phyloP scores from a whole-genome alignment of 768 basidiomycete species.

The Lactarius hatsudake region DNA sequence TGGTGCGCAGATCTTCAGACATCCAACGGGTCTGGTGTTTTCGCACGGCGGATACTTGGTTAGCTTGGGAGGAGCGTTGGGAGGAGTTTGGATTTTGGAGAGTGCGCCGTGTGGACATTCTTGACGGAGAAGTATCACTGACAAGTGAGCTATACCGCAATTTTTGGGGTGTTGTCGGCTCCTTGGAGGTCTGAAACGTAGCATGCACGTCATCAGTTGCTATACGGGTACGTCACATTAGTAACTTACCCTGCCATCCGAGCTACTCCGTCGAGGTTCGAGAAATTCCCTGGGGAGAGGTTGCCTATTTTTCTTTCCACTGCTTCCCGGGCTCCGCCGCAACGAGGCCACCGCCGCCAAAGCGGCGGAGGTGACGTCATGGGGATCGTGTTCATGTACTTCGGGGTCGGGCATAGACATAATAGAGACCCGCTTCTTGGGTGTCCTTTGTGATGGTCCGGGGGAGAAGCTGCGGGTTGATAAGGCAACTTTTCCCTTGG shows the following conservation, averaged over 20 bases:
- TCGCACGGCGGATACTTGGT: constrained; percentile 44
- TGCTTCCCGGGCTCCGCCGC: constrained; percentile 47
- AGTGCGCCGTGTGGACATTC: constrained; percentile 24
- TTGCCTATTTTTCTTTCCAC: constrained; percentile 43
- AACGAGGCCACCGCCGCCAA: constrained; percentile 59
- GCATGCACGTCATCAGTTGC: background rate
- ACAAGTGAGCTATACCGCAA: constrained; percentile 23
- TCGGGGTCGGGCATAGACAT: constrained; percentile 31
- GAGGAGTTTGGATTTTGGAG: constrained; percentile 29
- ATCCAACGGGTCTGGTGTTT: constrained; percentile 54
- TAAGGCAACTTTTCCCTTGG: constrained; percentile 29
- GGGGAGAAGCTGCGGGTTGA: constrained; percentile 37
- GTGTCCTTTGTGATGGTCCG: constrained; percentile 39
- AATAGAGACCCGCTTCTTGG: constrained; percentile 44
- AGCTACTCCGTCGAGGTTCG: constrained; percentile 36
- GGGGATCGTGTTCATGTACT: constrained; percentile 31
- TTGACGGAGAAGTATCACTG: constrained; percentile 23
- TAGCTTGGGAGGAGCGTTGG: constrained; percentile 34
- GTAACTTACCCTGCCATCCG: constrained; percentile 44
- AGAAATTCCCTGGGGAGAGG: constrained; percentile 52
- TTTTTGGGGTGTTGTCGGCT: constrained; percentile 28
- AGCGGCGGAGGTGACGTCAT: constrained; percentile 53
- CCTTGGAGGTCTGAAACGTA: constrained; percentile 15
- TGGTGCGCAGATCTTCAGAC: constrained; percentile 44
- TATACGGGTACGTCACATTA: background rate